Evolutionary conservation across 805 yeast genomes (phyloP).

Genomic region (Zygosaccharomyces pseudorouxii): DNA sequence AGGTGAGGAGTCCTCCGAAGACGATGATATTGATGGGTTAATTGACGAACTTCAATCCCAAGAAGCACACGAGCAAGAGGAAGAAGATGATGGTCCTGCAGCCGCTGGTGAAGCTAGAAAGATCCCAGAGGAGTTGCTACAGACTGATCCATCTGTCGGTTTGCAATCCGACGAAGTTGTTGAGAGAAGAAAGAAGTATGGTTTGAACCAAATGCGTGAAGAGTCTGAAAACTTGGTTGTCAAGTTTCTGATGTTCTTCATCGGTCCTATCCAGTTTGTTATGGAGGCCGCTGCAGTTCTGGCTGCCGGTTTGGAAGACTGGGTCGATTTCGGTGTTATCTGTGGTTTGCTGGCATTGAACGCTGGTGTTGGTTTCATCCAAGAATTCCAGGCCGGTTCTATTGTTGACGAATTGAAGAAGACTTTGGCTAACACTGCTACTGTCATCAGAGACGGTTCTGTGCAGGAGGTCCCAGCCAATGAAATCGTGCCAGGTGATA

Average conservation of each 20-base stretch:
- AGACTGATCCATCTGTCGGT: slow-evolving; percentile 78
- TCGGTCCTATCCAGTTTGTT: slow-evolving; percentile 95
- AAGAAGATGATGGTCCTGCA: slow-evolving; percentile 40
- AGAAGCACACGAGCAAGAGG: slow-evolving; percentile 52
- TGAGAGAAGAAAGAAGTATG: slow-evolving; percentile 85
- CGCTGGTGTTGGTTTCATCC: slow-evolving; percentile 93
- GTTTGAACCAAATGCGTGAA: slow-evolving; percentile 87
- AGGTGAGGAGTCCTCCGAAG: slow-evolving; percentile 56
- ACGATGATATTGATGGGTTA: slow-evolving; percentile 67
- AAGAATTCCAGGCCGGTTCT: slow-evolving; percentile 97
- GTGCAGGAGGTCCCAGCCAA: slow-evolving; percentile 70
- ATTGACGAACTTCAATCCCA: slow-evolving; percentile 71
- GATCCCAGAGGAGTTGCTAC: slow-evolving; percentile 79
- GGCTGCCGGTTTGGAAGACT: slow-evolving; percentile 95
- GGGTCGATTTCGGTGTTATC: slow-evolving; percentile 99
- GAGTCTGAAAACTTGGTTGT: slow-evolving; percentile 74
- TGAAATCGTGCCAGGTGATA: slow-evolving; percentile 94
- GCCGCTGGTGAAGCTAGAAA: slow-evolving; percentile 63
- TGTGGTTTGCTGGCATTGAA: slow-evolving; percentile 80
- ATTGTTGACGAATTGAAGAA: slow-evolving; percentile 95
- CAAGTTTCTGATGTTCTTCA: slow-evolving; percentile 81
- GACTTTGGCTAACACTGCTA: slow-evolving; percentile 87
- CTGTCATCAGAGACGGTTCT: slow-evolving; percentile 77
- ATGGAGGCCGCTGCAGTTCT: slow-evolving; percentile 95
- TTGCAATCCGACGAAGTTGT: slow-evolving; percentile 70